Base-by-base conservation (phyloP, 176 grass and related monocot genomes). In the Carex scoparia region DNA sequence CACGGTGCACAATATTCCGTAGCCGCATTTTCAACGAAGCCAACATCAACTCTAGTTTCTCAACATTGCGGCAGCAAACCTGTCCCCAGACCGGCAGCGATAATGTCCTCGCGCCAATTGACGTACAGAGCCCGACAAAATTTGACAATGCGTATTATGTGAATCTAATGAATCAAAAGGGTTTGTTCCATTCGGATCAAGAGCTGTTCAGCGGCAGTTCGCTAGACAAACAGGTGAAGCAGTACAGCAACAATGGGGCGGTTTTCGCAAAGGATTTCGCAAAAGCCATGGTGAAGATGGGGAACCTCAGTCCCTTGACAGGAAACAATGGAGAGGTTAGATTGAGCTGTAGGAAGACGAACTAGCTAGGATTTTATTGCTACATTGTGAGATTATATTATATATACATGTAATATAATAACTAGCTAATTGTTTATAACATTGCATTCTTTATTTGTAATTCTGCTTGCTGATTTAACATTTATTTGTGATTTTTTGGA, bases 131-230 rank as follows among this genome's bases (percentile, higher is more conserved):
- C 2, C 87, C 87, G 16, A 7, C 12, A 9, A 48, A 1, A 19
- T 94, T 94, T 58, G 93, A 94, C 59, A 95, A 95, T 60, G 80
- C 67, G 0, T 92, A 89, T 84, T 95, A 90, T 84, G 74, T 61
- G 30, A 86, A 67, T 10, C 85, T 94, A 4, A 70, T 85, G 55
- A 76, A 69, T 78, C 74, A 55, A 28, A 79, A 68, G 7, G 90
- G 93, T 1, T 75, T 94, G 86, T 87, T 94, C 79, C 93, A 92
- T 75, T 92, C 93, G 0, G 93, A 92, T 85, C 93, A 94, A 86
- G 88, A 94, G 90, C 88, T 92, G 5, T 92, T 92, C 76, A 85
- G 59, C 53, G 57, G 61, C 33, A 84, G 90, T 10, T 69, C 84
- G 4, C 67, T 62, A 59, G 85, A 92, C 59, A 73, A 83, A 48